These are phyloP conservation scores for Saturnispora saitoi DNA, from an alignment of 805 yeast species.

Conservation along the genomic window DNA sequence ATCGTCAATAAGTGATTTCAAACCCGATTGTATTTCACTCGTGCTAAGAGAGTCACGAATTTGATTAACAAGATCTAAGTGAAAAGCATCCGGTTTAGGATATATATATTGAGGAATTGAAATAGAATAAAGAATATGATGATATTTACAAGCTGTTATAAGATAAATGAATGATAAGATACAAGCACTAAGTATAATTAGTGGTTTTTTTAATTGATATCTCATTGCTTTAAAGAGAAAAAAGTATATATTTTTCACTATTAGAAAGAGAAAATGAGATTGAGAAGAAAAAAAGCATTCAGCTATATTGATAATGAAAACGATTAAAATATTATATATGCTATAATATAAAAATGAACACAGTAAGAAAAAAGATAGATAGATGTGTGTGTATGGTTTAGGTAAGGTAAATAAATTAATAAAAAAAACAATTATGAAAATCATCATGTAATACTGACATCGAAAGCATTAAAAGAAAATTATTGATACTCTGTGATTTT, in stretches of 20 bases:
- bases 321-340: background rate
- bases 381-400: background rate
- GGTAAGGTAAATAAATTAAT: background rate
- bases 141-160: slow-evolving; percentile 1
- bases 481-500: no score
- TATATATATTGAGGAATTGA: slow-evolving; percentile 1
- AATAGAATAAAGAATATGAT: background rate
- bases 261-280: no score
- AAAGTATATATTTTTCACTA: background rate
- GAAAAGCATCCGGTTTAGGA: slow-evolving; percentile 40
- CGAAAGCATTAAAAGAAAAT: no score
- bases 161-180: background rate
- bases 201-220: background rate
- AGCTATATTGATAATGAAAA: background rate
- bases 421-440: no score
- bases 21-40: slow-evolving; percentile 1
- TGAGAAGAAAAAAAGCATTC: background rate
- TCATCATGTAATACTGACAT: no score
- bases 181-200: background rate
- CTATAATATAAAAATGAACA: background rate
- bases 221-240: background rate
- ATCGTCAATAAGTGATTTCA: slow-evolving; percentile 6
- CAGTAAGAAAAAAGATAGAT: background rate
- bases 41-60: slow-evolving; percentile 8
- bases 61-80: slow-evolving; percentile 31